Evolutionary conservation across 768 basidiomycete genomes (phyloP).

Genomic region (Lentinula lateritia): DNA sequence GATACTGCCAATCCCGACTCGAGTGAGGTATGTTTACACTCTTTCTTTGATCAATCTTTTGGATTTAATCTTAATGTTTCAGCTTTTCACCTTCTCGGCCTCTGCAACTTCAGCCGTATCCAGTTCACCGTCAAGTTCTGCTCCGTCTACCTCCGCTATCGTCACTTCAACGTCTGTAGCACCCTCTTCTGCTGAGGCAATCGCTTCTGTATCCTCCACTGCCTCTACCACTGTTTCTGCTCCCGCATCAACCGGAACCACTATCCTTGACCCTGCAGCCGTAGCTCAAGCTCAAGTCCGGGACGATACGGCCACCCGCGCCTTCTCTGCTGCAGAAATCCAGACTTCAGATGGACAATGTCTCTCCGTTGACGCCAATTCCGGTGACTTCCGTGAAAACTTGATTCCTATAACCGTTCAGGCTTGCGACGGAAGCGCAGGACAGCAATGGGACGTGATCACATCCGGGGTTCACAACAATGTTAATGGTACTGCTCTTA

Average conservation of each 20-base stretch:
- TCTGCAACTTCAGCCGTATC: no score
- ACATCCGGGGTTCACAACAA: constrained; percentile 16
- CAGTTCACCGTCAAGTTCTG: no score
- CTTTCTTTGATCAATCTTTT: no score
- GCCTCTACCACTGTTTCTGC: neutral
- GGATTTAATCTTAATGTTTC: no score
- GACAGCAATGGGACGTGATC: constrained; percentile 17
- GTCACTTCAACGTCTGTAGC: neutral
- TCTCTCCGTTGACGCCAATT: constrained; percentile 10
- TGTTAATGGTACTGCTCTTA: constrained; percentile 12
- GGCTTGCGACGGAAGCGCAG: constrained; percentile 15
- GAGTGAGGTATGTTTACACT: no score
- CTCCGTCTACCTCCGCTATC: neutral
- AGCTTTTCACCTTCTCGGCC: no score
- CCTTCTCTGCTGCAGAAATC: constrained; percentile 10
- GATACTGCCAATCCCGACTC: no score
- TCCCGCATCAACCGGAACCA: neutral
- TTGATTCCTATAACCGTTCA: constrained; percentile 13
- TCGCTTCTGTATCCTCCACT: neutral
- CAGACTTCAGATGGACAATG: constrained; percentile 18
- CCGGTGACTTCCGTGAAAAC: constrained; percentile 18
- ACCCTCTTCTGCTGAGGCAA: neutral
- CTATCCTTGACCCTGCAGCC: constrained; percentile 13
- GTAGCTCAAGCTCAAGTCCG: constrained; percentile 15
- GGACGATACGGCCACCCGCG: constrained; percentile 19